phyloP scores from a whole-genome alignment of 495 filamentous ascomycete genomes.

The Penicillium arizonense region DNA sequence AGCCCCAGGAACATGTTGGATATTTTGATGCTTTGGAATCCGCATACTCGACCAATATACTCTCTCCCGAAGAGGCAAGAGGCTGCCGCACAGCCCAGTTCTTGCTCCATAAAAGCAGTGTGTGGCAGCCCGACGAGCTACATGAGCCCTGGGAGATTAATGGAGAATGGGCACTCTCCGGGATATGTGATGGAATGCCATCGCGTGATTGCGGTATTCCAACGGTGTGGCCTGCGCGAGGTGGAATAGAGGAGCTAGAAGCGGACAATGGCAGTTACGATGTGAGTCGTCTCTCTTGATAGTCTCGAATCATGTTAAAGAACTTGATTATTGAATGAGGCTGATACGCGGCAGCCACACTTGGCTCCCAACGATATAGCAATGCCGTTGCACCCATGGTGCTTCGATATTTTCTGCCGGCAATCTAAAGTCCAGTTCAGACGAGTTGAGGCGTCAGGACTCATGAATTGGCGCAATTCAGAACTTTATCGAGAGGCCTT shows the following conservation, averaged over 20 bases:
- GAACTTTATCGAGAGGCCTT: slow-evolving; percentile 8
- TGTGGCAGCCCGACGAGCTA: slow-evolving; percentile 15
- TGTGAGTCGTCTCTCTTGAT: not conserved
- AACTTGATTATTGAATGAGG: too few relatives aligned
- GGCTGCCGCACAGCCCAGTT: slow-evolving; percentile 30
- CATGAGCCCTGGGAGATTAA: slow-evolving; percentile 23
- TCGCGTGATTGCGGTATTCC: slow-evolving; percentile 12
- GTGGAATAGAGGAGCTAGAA: slow-evolving; percentile 4
- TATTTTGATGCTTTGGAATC: slow-evolving; percentile 18
- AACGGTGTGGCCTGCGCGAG: slow-evolving; percentile 9
- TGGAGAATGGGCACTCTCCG: slow-evolving; percentile 27
- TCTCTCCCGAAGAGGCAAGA: slow-evolving; percentile 27
- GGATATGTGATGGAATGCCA: slow-evolving; percentile 21
- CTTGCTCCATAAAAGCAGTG: slow-evolving; percentile 17
- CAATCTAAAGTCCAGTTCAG: slow-evolving; percentile 19
- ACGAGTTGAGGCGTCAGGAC: slow-evolving; percentile 11
- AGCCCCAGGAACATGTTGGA: not conserved
- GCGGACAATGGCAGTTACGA: slow-evolving; percentile 8
- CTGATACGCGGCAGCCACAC: not conserved
- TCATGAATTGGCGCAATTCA: slow-evolving; percentile 23
- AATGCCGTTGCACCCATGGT: slow-evolving; percentile 36
- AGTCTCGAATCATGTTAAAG: too few relatives aligned
- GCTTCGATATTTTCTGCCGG: slow-evolving; percentile 32
- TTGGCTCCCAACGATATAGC: slow-evolving; percentile 1
- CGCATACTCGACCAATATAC: slow-evolving; percentile 21